These are phyloP conservation scores for Scheffersomyces segobiensis DNA, from an alignment of 1,139 yeast genomes.

Conservation along the genomic window DNA sequence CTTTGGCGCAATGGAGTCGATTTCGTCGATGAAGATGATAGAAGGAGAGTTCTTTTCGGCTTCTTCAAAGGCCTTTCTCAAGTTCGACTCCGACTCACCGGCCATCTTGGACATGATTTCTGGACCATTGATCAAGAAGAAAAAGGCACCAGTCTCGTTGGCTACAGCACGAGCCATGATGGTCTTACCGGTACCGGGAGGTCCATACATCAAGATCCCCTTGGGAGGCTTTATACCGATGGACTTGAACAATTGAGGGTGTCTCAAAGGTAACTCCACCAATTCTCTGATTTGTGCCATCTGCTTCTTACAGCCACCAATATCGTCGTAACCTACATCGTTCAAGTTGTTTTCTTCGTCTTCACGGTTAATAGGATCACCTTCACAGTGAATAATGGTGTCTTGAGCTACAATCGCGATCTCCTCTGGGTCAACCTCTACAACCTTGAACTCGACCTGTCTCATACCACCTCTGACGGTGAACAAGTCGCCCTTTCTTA, in stretches of 20 bases:
- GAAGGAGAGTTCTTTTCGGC: conserved; percentile 99
- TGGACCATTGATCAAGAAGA: conserved; percentile 98
- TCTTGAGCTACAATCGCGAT: conserved; percentile 98
- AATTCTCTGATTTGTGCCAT: conserved; percentile 98
- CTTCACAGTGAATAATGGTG: conserved; percentile 97
- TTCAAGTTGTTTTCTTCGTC: conserved; percentile 96
- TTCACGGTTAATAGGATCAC: conserved; percentile 98
- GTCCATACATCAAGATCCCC: conserved; percentile 97
- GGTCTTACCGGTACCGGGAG: conserved; percentile 99
- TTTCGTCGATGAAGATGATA: conserved; percentile 96
- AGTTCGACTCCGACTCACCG: conserved; percentile 96
- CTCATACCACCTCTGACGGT: conserved; percentile 98
- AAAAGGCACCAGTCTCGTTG: conserved; percentile 98
- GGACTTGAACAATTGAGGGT: conserved; percentile 93
- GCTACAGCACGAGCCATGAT: conserved; percentile 99
- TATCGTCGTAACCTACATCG: conserved; percentile 98
- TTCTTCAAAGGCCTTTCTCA: conserved; percentile 98
- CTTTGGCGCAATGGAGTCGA: conserved; percentile 98
- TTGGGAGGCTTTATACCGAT: conserved; percentile 98
- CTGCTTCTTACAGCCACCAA: conserved; percentile 98
- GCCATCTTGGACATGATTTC: conserved; percentile 99
- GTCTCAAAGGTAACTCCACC: conserved; percentile 95
- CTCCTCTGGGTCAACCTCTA: conserved; percentile 96
- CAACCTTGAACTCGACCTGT: conserved; percentile 97
- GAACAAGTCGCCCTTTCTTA: conserved; percentile 95